Conservation (phyloP, 352 stramenopile species). For the Globisporangium canariense region DNA sequence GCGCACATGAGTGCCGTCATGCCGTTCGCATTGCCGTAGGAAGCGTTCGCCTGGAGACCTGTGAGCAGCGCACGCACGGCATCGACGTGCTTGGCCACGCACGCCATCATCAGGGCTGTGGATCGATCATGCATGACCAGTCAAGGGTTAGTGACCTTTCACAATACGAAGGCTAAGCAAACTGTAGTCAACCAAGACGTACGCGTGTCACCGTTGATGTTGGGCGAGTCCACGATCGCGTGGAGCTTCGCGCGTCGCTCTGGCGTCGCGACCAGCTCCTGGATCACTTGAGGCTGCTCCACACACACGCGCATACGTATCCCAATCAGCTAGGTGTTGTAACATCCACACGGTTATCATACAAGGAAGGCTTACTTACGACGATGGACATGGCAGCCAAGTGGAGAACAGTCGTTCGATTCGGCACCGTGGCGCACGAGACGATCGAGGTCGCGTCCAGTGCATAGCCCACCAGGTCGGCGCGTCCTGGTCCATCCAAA, state of each 20-base stretch:
- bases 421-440: constrained; percentile 47
- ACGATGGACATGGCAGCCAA: constrained; percentile 73
- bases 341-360: neutral
- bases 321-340: neutral
- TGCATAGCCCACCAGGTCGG: constrained; percentile 56
- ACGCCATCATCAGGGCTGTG: constrained; percentile 83
- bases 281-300: constrained; percentile 52
- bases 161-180: too few species aligned
- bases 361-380: constrained; percentile 24
- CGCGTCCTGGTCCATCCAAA: constrained; percentile 35
- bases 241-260: constrained; percentile 49
- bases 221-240: constrained; percentile 47
- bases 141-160: neutral
- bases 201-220: constrained; percentile 80
- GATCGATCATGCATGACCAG: neutral
- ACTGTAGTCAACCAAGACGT: neutral
- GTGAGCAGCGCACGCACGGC: constrained; percentile 46
- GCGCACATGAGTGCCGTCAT: constrained; percentile 83
- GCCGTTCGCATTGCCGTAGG: constrained; percentile 41
- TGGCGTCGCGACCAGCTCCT: constrained; percentile 42
- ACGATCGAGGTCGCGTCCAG: constrained; percentile 58
- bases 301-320: neutral
- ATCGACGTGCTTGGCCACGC: constrained; percentile 67
- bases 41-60: constrained; percentile 37
- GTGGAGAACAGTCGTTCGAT: constrained; percentile 76